These are phyloP conservation scores for Didymellaceae sp. DNA, from an alignment of 2,329 filamentous ascomycete species.

Conservation along the genomic window DNA sequence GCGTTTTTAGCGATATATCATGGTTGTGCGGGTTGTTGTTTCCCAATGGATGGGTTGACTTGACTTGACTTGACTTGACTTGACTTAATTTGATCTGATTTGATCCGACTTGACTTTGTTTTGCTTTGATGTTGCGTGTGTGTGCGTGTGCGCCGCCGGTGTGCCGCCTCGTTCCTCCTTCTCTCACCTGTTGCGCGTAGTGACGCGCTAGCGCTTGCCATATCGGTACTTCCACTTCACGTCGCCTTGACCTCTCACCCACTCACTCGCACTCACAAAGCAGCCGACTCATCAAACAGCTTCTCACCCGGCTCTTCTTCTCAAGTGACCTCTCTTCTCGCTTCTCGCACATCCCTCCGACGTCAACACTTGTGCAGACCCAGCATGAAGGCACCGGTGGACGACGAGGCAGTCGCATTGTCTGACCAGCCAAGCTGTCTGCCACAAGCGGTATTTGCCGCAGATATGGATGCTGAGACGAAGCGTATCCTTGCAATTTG, in stretches of 20 bases:
- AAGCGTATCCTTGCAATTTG: not conserved
- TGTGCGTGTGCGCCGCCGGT: too few relatives aligned
- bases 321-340: too few relatives aligned
- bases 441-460: too few relatives aligned
- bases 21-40: not conserved
- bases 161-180: not conserved
- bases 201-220: not conserved
- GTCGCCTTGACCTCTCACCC: too few relatives aligned
- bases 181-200: not conserved
- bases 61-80: too few relatives aligned
- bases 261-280: too few relatives aligned
- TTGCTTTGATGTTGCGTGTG: too few relatives aligned
- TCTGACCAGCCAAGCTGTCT: not conserved
- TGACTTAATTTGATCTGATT: not conserved
- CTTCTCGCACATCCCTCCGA: not conserved
- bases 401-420: not conserved
- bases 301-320: too few relatives aligned
- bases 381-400: not conserved
- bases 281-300: too few relatives aligned
- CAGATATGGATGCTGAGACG: not conserved
- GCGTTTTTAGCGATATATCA: conserved; percentile 19
- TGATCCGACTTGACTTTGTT: not conserved
- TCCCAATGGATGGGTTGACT: not conserved
- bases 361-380: too few relatives aligned
- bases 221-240: too few relatives aligned